Percentiles rank a stretch among this genome's conserved stretches.
Conservation (phyloP, 257 asterid species). For the Coffea canephora region DNA sequence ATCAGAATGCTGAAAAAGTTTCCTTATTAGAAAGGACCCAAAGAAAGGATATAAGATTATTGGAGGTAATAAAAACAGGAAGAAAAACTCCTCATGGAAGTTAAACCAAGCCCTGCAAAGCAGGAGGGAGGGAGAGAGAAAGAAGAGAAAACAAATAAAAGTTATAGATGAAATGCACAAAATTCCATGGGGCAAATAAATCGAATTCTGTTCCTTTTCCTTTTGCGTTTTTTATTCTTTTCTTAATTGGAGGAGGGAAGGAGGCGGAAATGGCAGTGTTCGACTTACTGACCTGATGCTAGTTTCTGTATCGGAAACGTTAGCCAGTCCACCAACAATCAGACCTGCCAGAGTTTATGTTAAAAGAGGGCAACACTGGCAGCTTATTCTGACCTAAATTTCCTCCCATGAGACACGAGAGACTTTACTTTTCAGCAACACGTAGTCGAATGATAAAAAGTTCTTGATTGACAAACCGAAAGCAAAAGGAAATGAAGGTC, state of each 20-base stretch:
- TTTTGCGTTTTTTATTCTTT: background rate
- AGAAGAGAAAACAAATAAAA: background rate
- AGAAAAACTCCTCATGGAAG: constrained; percentile 98
- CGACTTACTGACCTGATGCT: constrained; percentile 61
- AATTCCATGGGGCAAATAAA: too few relatives aligned
- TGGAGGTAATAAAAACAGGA: constrained; percentile 94
- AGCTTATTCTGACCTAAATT: too few relatives aligned
- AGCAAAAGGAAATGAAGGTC: too few relatives aligned
- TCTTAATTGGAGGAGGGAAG: too few relatives aligned
- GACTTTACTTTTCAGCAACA: background rate
- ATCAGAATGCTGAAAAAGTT: background rate
- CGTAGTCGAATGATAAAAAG: background rate
- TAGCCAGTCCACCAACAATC: constrained; percentile 89
- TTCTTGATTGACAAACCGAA: too few relatives aligned
- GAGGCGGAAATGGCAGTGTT: background rate
- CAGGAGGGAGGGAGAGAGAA: constrained; percentile 6
- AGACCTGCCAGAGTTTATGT: constrained; percentile 46
- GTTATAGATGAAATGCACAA: too few relatives aligned
- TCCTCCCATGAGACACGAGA: background rate
- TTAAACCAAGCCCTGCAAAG: constrained; percentile 92
- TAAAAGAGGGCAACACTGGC: background rate
- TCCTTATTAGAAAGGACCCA: background rate
- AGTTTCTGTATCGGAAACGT: constrained; percentile 76
- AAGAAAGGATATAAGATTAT: constrained; percentile 92
- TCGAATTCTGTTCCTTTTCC: background rate